Base-by-base conservation (phyloP, 2,329 filamentous ascomycete genomes). In the Colletotrichum sp. region DNA sequence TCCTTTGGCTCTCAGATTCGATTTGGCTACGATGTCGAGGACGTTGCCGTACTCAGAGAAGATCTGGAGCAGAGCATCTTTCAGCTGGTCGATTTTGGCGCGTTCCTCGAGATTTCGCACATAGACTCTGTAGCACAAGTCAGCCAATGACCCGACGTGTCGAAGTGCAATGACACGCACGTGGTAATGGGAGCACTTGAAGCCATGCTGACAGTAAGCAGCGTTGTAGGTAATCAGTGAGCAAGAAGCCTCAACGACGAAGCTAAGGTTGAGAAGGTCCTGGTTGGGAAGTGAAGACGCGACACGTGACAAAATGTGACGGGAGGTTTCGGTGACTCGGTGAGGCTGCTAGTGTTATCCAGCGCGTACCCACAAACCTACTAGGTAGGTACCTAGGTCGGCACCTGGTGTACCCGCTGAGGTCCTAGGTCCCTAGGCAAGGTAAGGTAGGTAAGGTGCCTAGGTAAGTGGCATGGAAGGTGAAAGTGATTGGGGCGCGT, bases 81-180 rank as follows among this genome's bases (percentile, higher is more conserved):
- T 94, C 70, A 99, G 89, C 12, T 92, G 87, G 39, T 96, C 94
- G 74, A 95, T 89, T 84, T 98, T 98, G 85, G 98, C 93, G 82
- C 94, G 93, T 89, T 99, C 97, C 86, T 98, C 95, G 75, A 99
- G 92, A 84, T 98, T 98, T 81, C 94, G 95, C 72, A 93, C 90
- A 81, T 94, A 94, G 69, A 94, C 91, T 77, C 92, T 94, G 83
- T 76, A 55, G 64, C 36, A 70, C 16, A 70, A 16, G 83, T 89
- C 80, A 89, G 87, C 84, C 78, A 64, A 65, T 34, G 72, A 71
- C 72, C 69, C 83, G 84, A 83, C 89, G 90, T 91, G 91, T 93
- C 92, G 89, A 85, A 87, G 91, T 93, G 91, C 91, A 93, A 93
- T 93, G 91, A 93, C 92, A 93, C 92, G 91, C 91, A 94, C 92